phyloP scores from a whole-genome alignment of 108 stramenopile species.

The Stephanodiscus minutulus region DNA sequence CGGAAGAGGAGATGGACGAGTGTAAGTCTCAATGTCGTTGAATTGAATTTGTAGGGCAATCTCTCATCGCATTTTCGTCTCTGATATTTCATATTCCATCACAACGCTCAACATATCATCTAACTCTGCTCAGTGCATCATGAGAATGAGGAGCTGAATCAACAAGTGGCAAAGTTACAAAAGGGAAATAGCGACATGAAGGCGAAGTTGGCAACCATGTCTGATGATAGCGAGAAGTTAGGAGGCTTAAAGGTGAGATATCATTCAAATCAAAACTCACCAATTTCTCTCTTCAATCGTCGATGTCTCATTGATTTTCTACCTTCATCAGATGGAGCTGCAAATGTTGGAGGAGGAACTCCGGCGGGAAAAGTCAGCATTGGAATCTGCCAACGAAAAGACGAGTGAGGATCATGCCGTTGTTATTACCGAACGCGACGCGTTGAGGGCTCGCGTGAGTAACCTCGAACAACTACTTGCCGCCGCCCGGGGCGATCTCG shows the following conservation, averaged over 20 bases:
- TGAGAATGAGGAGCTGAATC: constrained; percentile 76
- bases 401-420: constrained; percentile 48
- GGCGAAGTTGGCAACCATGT: constrained; percentile 50
- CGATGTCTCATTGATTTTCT: neutral
- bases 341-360: constrained; percentile 79
- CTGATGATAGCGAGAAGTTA: constrained; percentile 58
- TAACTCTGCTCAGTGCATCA: constrained; percentile 48
- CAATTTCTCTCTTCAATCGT: neutral
- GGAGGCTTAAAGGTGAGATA: constrained; percentile 56
- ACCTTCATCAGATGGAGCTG: constrained; percentile 64
- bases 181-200: constrained; percentile 56
- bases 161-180: constrained; percentile 58
- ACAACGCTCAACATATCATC: neutral
- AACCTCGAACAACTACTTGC: constrained; percentile 78
- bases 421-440: constrained; percentile 67
- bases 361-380: constrained; percentile 58
- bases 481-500: constrained; percentile 75
- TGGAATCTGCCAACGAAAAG: constrained; percentile 49
- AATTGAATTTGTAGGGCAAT: neutral
- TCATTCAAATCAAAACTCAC: constrained; percentile 1
- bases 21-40: constrained; percentile 8
- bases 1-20: constrained; percentile 51
- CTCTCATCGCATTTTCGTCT: neutral
- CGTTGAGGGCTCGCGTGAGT: constrained; percentile 56
- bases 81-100: neutral